Percentiles rank a stretch among this genome's conserved stretches.
Conservation (phyloP, 306 rosid species). For the Hippophae tibetana region DNA sequence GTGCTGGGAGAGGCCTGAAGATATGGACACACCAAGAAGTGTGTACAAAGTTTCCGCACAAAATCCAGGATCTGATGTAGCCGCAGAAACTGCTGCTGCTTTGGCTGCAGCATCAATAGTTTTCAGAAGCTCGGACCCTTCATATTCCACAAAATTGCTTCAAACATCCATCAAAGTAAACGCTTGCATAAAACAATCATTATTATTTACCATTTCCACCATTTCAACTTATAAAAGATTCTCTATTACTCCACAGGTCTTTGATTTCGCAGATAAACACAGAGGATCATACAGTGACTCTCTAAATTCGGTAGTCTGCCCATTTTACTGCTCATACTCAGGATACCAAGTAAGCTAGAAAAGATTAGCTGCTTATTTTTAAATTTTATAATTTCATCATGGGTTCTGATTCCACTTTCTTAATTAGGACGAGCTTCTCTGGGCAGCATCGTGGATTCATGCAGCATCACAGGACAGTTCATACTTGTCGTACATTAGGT, state of each 20-base stretch:
- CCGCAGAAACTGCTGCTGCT: constrained; percentile 85
- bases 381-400: background rate
- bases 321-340: constrained; percentile 87
- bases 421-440: constrained; percentile 79
- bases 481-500: constrained; percentile 47
- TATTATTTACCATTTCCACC: background rate
- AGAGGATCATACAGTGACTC: constrained; percentile 79
- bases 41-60: constrained; percentile 62
- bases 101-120: constrained; percentile 83
- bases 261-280: constrained; percentile 67
- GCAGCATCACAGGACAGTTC: constrained; percentile 51
- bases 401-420: background rate
- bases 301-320: constrained; percentile 62
- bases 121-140: constrained; percentile 58
- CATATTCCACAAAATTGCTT: constrained; percentile 55
- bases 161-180: constrained; percentile 57
- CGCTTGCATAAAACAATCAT: background rate
- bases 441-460: constrained; percentile 91
- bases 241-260: constrained; percentile 35
- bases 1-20: constrained; percentile 97
- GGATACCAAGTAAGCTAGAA: constrained; percentile 56
- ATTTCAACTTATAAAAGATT: constrained; percentile 3
- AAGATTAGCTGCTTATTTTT: constrained; percentile 1
- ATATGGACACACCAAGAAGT: constrained; percentile 73
- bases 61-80: constrained; percentile 85